Base-by-base conservation (phyloP, 2,329 filamentous ascomycete species). In the Neocatenulostroma microsporum region DNA sequence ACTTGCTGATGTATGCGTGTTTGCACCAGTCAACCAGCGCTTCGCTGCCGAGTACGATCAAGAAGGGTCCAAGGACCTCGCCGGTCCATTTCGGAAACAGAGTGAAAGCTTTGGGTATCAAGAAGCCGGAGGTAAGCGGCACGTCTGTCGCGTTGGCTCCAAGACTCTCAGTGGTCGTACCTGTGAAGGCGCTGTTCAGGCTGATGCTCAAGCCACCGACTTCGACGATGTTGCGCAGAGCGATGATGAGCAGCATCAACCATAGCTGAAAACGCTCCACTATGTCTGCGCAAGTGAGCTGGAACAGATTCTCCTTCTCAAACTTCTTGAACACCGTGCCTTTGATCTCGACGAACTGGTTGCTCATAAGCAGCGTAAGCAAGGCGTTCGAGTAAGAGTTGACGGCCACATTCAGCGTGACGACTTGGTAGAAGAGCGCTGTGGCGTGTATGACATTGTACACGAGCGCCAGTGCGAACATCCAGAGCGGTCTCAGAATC, bases 281-380 rank as follows among this genome's bases (percentile, higher is more conserved):
- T 21, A 98, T 82, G 57, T 98, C 91, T 3, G 91, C 89, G 48
- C 91, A 98, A 0, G 89, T 94, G 11, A 98, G 72, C 59, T 98
- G 91, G 57, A 98, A 98, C 0, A 94, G 68, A 48, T 94, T 96
- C 56, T 98, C 91, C 60, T 95, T 96, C 53, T 98, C 91, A 46
- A 96, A 94, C 42, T 89, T 91, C 67, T 98, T 96, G 70, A 98
- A 98, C 1, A 98, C 93, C 0, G 88, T 93, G 42, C 85, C 85
- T 57, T 98, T 98, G 69, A 98, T 94, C 64, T 98, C 91, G 28
- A 98, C 91, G 53, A 98, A 98, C 56, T 98, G 93, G 55, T 96
- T 98, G 5, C 88, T 95, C 57, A 98, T 77, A 2, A 98, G 70
- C 1, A 98, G 74, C 0, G 91, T 95, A 21, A 98, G 71, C 4